Base-by-base conservation (phyloP, 2,329 filamentous ascomycete genomes). In the Ploettnerulaceae sp. region DNA sequence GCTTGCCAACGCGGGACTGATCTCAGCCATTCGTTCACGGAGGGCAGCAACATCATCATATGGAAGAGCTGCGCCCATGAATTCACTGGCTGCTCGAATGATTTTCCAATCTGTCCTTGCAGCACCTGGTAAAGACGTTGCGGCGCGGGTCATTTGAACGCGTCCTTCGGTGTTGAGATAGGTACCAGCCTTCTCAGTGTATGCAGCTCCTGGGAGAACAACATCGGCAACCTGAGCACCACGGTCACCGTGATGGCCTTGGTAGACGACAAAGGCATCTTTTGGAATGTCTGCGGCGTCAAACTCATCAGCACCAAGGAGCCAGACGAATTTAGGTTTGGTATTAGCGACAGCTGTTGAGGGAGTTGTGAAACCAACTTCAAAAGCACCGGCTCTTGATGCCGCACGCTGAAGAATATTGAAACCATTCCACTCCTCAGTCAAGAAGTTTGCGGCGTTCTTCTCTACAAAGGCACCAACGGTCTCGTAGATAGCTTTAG, bases 81-180 rank as follows among this genome's bases (percentile, higher is more conserved):
- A 96, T 70, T 97, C 93, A 63, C 86, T 93, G 47, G 79, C 82
- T 14, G 93, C 93, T 55, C 93, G 88, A 59, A 98, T 82, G 63
- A 98, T 97, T 81, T 97, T 98, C 93, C 93, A 98, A 72, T 98
- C 93, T 54, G 93, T 91, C 64, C 93, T 82, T 47, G 91, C 82
- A 43, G 89, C 93, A 50, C 93, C 93, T 18, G 89, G 88, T 56
- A 95, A 76, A 35, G 86, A 86, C 28, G 89, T 94, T 22, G 93
- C 93, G 37, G 88, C 84, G 56, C 93, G 86, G 44, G 87, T 93
- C 74, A 95, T 85, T 72, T 98, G 93, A 17, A 93, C 89, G 60
- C 93, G 87, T 47, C 93, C 93, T 70, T 98, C 93, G 0, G 93
- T 97, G 79, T 97, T 98, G 71, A 98, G 81, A 64, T 95, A 98